Evolutionary conservation across 805 yeast genomes (phyloP).

Genomic region (Saccharomycopsis fermentans): DNA sequence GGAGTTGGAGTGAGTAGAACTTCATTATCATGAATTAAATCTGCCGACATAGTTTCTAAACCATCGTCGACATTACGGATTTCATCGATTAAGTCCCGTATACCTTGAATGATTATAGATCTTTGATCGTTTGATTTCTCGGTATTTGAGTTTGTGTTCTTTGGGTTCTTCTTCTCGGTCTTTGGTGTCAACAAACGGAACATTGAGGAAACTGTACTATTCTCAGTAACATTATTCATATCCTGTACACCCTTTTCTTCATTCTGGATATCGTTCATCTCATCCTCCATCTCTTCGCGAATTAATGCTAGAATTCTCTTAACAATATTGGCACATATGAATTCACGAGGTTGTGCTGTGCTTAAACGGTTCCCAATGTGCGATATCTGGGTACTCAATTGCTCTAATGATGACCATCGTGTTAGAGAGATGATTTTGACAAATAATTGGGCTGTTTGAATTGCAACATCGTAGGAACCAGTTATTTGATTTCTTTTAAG

Average conservation of each 20-base stretch:
- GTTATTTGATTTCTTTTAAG: constrained; percentile 76
- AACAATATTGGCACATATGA: constrained; percentile 82
- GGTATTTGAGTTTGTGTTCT: constrained; percentile 20
- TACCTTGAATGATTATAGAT: constrained; percentile 82
- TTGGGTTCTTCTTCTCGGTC: constrained; percentile 18
- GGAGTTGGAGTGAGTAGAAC: constrained; percentile 89
- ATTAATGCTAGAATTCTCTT: constrained; percentile 80
- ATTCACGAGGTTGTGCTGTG: constrained; percentile 81
- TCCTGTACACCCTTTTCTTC: background rate
- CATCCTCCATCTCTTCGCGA: constrained; percentile 72
- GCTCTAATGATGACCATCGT: constrained; percentile 73
- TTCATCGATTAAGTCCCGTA: constrained; percentile 86
- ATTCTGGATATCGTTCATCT: constrained; percentile 24
- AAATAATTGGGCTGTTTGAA: constrained; percentile 76
- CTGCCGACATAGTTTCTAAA: constrained; percentile 82
- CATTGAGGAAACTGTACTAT: constrained; percentile 67
- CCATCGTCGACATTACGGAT: constrained; percentile 83
- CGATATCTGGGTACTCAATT: constrained; percentile 62
- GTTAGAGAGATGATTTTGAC: constrained; percentile 84
- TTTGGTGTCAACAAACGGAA: constrained; percentile 58
- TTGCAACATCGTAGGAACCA: constrained; percentile 75
- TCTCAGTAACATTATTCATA: background rate
- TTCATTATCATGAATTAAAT: constrained; percentile 88
- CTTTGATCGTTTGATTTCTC: constrained; percentile 45
- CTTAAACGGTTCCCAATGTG: constrained; percentile 60